Percentiles rank a stretch among this genome's conserved stretches.
Conservation (phyloP, 768 basidiomycete genomes). For the Phaeotremella skinneri region DNA sequence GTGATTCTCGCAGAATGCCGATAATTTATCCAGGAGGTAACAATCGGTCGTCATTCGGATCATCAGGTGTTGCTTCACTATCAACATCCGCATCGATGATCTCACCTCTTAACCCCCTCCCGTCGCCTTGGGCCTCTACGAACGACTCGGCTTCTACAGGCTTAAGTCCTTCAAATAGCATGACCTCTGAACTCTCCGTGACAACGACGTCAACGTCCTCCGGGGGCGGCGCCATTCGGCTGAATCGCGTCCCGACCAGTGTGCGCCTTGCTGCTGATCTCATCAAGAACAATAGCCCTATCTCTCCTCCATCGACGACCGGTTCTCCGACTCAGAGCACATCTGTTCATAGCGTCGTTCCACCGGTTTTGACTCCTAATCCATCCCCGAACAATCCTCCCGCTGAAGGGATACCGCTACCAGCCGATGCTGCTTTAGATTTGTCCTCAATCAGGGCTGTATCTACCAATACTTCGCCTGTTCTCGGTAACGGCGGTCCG, state of each 20-base stretch:
- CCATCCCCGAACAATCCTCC: not conserved
- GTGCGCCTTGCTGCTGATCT: slow-evolving; percentile 54
- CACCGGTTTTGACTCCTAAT: slow-evolving; percentile 4
- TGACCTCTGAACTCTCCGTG: slow-evolving; percentile 23
- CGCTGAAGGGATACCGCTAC: not conserved
- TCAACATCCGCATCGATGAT: slow-evolving; percentile 48
- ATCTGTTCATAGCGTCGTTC: slow-evolving; percentile 1
- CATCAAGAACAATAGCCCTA: slow-evolving; percentile 34
- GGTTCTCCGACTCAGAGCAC: slow-evolving; percentile 3
- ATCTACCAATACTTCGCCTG: not conserved
- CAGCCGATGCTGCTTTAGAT: not conserved
- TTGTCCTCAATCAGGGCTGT: not conserved
- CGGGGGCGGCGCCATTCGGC: slow-evolving; percentile 47
- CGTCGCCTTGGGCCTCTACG: slow-evolving; percentile 44
- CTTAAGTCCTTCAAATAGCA: slow-evolving; percentile 30
- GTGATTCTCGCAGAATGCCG: slow-evolving; percentile 32
- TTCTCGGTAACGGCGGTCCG: not conserved
- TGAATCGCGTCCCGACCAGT: slow-evolving; percentile 54
- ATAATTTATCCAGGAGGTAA: slow-evolving; percentile 5
- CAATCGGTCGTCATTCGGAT: slow-evolving; percentile 10
- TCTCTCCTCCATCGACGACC: slow-evolving; percentile 12
- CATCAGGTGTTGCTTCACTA: slow-evolving; percentile 24
- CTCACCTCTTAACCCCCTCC: slow-evolving; percentile 48
- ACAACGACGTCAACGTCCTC: slow-evolving; percentile 15
- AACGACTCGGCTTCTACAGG: slow-evolving; percentile 15